Evolutionary conservation across 768 basidiomycete genomes (phyloP).

Genomic region (Suillus decipiens): DNA sequence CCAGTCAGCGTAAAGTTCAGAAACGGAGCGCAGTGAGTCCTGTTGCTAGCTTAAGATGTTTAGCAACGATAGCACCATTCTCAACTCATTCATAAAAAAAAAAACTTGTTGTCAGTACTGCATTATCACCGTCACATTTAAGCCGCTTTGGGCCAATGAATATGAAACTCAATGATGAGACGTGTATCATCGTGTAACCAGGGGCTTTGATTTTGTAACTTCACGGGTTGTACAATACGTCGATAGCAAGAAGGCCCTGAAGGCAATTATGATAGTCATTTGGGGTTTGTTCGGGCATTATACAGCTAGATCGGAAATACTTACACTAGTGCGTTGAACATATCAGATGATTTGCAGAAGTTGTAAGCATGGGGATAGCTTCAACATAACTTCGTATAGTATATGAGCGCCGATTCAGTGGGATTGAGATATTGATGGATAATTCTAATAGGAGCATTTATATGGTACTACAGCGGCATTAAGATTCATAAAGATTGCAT

Average conservation of each 20-base stretch:
- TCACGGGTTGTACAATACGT: slow-evolving; percentile 5
- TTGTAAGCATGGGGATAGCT: not conserved
- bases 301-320: not conserved
- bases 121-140: not conserved
- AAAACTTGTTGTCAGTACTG: slow-evolving; percentile 21
- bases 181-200: slow-evolving; percentile 33
- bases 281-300: not conserved
- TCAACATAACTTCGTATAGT: not conserved
- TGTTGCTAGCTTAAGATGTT: slow-evolving; percentile 63
- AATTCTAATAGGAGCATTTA: not conserved
- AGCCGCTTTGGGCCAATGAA: not conserved
- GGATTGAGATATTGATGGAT: not conserved
- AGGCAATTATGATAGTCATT: not conserved
- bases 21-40: slow-evolving; percentile 70
- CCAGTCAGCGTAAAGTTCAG: slow-evolving; percentile 68
- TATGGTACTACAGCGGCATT: not conserved
- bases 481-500: not conserved
- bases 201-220: slow-evolving; percentile 16
- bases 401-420: not conserved
- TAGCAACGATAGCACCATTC: slow-evolving; percentile 36
- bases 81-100: slow-evolving; percentile 22
- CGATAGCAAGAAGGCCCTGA: not conserved
- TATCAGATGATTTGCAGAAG: not conserved
- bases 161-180: slow-evolving; percentile 27
- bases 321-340: not conserved